These are phyloP conservation scores for Cytospora chrysosperma DNA, from an alignment of 2,329 filamentous ascomycete species.

Conservation along the genomic window DNA sequence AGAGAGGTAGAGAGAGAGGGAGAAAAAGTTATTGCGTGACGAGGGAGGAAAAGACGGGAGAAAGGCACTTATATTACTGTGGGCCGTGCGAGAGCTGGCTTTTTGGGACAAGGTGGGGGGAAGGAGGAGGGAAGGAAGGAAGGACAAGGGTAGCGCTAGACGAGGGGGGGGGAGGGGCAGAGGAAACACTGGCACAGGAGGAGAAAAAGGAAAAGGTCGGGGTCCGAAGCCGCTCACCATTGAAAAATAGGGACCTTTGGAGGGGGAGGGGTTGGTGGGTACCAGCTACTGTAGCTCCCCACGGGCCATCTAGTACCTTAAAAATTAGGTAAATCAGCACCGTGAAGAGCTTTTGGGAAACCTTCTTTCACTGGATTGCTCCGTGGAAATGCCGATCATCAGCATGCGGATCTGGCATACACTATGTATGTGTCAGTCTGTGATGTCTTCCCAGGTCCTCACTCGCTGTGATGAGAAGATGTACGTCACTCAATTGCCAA, in stretches of 20 bases:
- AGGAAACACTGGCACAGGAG: neutral
- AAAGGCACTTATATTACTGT: conserved; percentile 19
- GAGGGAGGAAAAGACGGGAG: conserved; percentile 7
- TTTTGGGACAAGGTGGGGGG: neutral
- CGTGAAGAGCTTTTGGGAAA: neutral
- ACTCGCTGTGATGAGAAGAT: neutral
- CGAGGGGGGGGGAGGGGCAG: neutral
- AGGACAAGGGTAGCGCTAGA: neutral
- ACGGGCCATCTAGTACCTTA: conserved; percentile 10
- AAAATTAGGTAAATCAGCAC: conserved; percentile 4
- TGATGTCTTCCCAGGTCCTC: neutral
- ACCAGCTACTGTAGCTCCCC: neutral
- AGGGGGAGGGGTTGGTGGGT: conserved; percentile 3
- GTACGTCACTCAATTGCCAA: neutral
- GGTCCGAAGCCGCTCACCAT: conserved; percentile 17
- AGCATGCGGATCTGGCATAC: too few species aligned
- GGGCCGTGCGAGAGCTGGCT: conserved; percentile 10
- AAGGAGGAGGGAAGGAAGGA: neutral
- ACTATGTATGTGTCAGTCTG: too few species aligned
- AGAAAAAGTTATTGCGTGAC: neutral
- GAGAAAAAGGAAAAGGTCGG: conserved; percentile 4
- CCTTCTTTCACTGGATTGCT: neutral
- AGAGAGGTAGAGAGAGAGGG: neutral
- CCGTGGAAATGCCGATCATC: neutral
- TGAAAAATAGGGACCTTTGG: neutral